A percentile compares a stretch with the other conserved stretches of the same genome.
Evolutionary conservation across 306 rosid genomes (phyloP).

Genomic region (Rosa multiflora): DNA sequence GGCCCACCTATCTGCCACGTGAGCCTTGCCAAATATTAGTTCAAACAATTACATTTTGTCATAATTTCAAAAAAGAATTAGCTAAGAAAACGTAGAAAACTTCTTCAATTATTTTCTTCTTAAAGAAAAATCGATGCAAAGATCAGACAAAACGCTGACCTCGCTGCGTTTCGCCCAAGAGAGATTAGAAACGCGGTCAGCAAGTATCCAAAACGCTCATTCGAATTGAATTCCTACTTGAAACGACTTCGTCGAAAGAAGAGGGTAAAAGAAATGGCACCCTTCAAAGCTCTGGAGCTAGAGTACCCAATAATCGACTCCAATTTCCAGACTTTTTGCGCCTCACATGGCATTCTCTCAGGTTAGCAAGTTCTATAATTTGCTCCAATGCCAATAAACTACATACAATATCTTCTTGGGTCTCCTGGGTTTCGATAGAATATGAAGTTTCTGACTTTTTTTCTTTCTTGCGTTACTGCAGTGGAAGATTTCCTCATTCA

Average conservation of each 20-base stretch:
- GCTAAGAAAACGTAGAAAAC: too few species aligned
- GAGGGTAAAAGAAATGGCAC: conserved; percentile 38
- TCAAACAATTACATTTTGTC: too few species aligned
- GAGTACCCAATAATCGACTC: conserved; percentile 35
- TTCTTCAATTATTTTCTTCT: too few species aligned
- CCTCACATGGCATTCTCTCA: conserved; percentile 41
- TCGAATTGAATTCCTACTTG: neutral
- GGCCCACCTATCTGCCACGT: too few species aligned
- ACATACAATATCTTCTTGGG: neutral
- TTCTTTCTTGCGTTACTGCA: conserved; percentile 10
- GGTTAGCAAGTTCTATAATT: conserved; percentile 23
- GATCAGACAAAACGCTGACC: neutral
- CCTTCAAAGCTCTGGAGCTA: conserved; percentile 44
- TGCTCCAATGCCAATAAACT: neutral
- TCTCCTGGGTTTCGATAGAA: neutral
- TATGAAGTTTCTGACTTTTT: neutral
- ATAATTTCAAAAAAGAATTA: too few species aligned
- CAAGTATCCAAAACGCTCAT: neutral
- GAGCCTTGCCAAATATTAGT: too few species aligned
- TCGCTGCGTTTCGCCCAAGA: neutral
- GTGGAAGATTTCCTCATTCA: conserved; percentile 79
- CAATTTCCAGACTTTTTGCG: conserved; percentile 42
- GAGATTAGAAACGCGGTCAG: neutral
- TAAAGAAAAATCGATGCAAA: too few species aligned
- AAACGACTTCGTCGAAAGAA: neutral